Evolutionary conservation across 2,329 filamentous ascomycete genomes (phyloP).

Genomic region (Paraphaeosphaeria sporulosa): DNA sequence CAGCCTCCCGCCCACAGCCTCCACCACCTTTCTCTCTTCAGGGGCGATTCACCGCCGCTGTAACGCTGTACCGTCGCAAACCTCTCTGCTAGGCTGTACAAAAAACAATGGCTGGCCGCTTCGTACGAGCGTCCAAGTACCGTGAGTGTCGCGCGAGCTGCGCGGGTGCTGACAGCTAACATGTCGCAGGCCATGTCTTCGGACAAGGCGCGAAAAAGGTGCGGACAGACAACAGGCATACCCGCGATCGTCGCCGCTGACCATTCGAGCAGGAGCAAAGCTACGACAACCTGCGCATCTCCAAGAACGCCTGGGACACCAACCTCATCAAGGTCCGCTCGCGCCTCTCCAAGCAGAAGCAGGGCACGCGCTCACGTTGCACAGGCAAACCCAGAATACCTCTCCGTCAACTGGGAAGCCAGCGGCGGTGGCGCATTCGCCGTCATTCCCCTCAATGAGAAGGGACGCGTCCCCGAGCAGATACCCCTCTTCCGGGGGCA

Average conservation of each 20-base stretch:
- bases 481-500: constrained; percentile 96
- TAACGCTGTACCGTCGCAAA: constrained; percentile 19
- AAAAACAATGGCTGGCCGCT: constrained; percentile 70
- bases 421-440: constrained; percentile 96
- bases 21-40: constrained; percentile 8
- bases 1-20: constrained; percentile 14
- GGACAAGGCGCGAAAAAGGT: constrained; percentile 91
- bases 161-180: constrained; percentile 38
- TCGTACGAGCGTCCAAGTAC: constrained; percentile 78
- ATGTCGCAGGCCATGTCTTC: constrained; percentile 87
- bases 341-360: constrained; percentile 32
- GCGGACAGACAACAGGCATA: constrained; percentile 14
- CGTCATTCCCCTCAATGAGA: constrained; percentile 89
- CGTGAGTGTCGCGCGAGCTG: constrained; percentile 55
- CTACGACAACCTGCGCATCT: constrained; percentile 97
- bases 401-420: constrained; percentile 98
- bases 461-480: constrained; percentile 87
- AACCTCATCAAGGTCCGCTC: constrained; percentile 88
- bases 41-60: constrained; percentile 16
- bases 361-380: constrained; percentile 32
- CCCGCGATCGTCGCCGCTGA: constrained; percentile 21
- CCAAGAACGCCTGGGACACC: constrained; percentile 98
- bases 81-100: constrained; percentile 11
- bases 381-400: constrained; percentile 92
- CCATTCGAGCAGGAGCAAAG: constrained; percentile 74